Evolutionary conservation across 1,284 basidiomycete genomes (phyloP).

Genomic region (Mycena sp.): DNA sequence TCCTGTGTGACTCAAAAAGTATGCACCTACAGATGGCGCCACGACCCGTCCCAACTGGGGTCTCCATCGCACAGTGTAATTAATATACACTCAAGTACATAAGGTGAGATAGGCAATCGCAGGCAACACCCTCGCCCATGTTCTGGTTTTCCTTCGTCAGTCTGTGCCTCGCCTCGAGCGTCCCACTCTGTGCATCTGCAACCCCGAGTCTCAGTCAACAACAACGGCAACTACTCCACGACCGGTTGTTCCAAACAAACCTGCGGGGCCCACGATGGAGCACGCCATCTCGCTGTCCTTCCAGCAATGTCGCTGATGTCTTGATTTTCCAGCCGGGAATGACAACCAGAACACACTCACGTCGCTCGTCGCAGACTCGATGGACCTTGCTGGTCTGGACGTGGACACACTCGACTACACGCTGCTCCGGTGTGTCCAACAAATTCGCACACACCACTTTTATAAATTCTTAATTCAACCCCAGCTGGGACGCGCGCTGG

Average conservation of each 20-base stretch:
- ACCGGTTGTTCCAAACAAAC: conserved; percentile 41
- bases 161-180: background rate
- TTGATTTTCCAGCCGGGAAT: conserved; percentile 37
- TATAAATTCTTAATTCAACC: background rate
- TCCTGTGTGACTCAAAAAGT: no score
- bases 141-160: conserved; percentile 1
- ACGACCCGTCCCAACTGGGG: no score
- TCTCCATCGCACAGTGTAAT: no score
- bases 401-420: conserved; percentile 39
- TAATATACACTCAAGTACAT: no score
- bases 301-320: background rate
- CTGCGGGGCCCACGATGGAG: conserved; percentile 43
- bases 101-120: no score
- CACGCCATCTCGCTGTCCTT: conserved; percentile 8
- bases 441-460: background rate
- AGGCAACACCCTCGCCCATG: conserved; percentile 4
- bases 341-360: conserved; percentile 42
- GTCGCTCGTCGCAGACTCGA: conserved; percentile 35
- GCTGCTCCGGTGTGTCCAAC: conserved; percentile 30
- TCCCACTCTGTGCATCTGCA: background rate
- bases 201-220: conserved; percentile 25
- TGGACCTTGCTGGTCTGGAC: conserved; percentile 37
- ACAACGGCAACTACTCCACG: conserved; percentile 34
- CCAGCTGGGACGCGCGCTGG: conserved; percentile 43
- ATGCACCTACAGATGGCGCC: no score